Evolutionary conservation across 768 basidiomycete species (phyloP).

Genomic region (Pleurotus eryngii): DNA sequence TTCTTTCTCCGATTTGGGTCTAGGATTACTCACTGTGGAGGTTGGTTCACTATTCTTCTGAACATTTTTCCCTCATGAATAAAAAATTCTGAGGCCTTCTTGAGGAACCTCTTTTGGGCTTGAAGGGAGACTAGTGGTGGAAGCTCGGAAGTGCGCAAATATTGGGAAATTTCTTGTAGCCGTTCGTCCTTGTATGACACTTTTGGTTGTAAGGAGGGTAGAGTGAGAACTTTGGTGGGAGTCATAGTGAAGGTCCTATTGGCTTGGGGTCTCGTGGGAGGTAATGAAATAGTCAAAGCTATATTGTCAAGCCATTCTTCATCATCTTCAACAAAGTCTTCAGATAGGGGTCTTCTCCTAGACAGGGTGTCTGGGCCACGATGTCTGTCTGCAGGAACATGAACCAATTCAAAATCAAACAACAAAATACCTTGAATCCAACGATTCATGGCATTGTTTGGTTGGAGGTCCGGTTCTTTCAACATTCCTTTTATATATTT

Average conservation of each 20-base stretch:
- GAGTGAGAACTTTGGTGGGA: not conserved
- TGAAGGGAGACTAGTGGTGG: not conserved
- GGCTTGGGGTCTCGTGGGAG: fast-evolving
- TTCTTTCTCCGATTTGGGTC: slow-evolving; percentile 8
- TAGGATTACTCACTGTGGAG: slow-evolving; percentile 13
- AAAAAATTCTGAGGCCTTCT: slow-evolving; percentile 12
- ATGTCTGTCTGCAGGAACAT: slow-evolving; percentile 27
- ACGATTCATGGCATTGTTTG: slow-evolving; percentile 26
- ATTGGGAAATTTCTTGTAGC: slow-evolving; percentile 9
- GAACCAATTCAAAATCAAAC: slow-evolving; percentile 30
- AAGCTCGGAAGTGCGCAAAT: slow-evolving; percentile 10
- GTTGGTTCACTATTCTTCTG: slow-evolving; percentile 1
- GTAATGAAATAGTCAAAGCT: not conserved
- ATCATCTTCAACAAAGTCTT: slow-evolving; percentile 20
- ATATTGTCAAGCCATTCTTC: slow-evolving; percentile 18
- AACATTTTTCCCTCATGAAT: slow-evolving; percentile 11
- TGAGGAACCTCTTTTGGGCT: slow-evolving; percentile 7
- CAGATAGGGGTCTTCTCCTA: slow-evolving; percentile 11
- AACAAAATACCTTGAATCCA: slow-evolving; percentile 31
- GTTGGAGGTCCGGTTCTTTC: slow-evolving; percentile 27
- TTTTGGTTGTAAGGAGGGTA: not conserved
- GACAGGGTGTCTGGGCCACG: slow-evolving; percentile 33
- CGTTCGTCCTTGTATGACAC: not conserved
- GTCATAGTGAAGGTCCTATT: not conserved
- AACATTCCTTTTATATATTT: slow-evolving; percentile 31